Conservation (phyloP, 225 moss, liverwort and hornwort genomes). For the Bryum argenteum region DNA sequence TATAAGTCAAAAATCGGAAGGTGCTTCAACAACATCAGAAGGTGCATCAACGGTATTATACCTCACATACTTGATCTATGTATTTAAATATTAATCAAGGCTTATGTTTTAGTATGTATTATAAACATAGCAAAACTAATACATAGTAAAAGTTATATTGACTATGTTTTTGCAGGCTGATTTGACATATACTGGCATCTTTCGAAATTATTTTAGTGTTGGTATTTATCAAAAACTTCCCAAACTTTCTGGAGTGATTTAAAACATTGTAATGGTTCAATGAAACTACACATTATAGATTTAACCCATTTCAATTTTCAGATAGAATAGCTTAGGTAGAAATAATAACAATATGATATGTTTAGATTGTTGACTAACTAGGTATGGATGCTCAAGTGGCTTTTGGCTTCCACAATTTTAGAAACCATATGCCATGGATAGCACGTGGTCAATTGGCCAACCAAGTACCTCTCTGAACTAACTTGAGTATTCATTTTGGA, state of each 20-base stretch:
- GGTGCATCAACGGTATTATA: not conserved
- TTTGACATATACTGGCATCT: not conserved
- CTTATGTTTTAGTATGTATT: no score
- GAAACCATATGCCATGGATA: slow-evolving; percentile 30
- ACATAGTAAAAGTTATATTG: no score
- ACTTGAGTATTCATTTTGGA: no score
- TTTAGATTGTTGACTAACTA: not conserved
- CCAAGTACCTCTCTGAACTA: not conserved
- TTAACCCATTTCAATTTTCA: no score
- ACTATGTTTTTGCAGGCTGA: no score
- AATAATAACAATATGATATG: not conserved
- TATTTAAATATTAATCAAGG: no score
- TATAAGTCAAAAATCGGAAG: not conserved
- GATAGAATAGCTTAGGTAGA: no score
- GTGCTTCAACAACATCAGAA: not conserved
- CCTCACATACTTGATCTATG: no score
- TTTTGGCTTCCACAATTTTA: slow-evolving; percentile 27
- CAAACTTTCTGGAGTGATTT: no score
- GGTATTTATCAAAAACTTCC: not conserved
- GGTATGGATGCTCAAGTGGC: slow-evolving; percentile 27
- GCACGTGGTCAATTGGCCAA: slow-evolving; percentile 18
- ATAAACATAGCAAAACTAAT: no score
- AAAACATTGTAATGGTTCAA: no score
- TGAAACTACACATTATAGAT: no score
- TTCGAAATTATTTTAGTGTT: slow-evolving; percentile 22